A percentile compares a stretch with the other conserved stretches of the same genome.
Evolutionary conservation across 2,329 filamentous ascomycete genomes (phyloP).

Genomic region (Neofusicoccum kwambonambiense): DNA sequence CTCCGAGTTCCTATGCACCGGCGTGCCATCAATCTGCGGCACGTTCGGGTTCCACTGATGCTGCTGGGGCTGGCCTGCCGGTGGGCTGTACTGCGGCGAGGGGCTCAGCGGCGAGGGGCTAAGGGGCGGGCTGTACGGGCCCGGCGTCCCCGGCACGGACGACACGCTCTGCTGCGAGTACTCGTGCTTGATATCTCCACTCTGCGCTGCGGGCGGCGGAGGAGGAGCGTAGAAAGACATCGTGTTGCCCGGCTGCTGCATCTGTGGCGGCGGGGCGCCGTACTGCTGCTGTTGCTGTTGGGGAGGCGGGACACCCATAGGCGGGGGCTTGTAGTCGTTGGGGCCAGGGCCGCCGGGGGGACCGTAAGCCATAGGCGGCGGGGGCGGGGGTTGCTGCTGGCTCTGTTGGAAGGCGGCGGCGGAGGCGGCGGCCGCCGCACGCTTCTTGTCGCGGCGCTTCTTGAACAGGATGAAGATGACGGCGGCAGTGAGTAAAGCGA

Average conservation of each 20-base stretch:
- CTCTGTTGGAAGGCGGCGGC: background rate
- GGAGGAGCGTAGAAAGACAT: background rate
- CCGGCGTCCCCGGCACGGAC: background rate
- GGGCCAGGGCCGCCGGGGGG: constrained; percentile 16
- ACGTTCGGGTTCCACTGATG: background rate
- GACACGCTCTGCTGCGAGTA: background rate
- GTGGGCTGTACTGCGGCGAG: background rate
- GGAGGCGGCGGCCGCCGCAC: background rate
- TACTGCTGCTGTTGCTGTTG: background rate
- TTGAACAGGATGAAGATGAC: constrained; percentile 26
- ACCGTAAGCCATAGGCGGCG: background rate
- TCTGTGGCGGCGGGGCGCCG: background rate
- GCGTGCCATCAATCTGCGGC: constrained; percentile 10
- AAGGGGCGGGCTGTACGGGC: background rate
- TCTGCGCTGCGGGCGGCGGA: background rate
- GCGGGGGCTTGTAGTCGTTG: constrained; percentile 23
- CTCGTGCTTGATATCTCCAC: background rate
- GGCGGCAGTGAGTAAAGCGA: constrained; percentile 24
- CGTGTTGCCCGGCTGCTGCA: constrained; percentile 6
- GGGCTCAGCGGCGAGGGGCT: constrained; percentile 5
- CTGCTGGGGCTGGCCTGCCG: background rate
- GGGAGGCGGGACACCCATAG: background rate
- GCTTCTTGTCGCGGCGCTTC: constrained; percentile 23
- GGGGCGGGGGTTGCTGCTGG: background rate
- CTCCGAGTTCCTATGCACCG: constrained; percentile 4